These are phyloP conservation scores for Euphorbia peplus DNA, from an alignment of 345 rosid genomes.

Conservation along the genomic window DNA sequence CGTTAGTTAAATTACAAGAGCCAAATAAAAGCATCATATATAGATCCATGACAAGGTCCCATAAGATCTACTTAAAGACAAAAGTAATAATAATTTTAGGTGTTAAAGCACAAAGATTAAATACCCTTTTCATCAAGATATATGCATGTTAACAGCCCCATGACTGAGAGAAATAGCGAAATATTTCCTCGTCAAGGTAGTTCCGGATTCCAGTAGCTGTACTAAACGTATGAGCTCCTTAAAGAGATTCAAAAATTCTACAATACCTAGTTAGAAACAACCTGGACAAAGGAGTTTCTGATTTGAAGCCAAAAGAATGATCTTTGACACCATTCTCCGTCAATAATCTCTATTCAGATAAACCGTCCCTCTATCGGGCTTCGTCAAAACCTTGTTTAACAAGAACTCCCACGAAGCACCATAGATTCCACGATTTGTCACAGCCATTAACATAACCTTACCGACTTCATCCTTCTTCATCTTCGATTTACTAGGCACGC, in stretches of 20 bases:
- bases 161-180: too few relatives aligned
- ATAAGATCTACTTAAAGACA: too few relatives aligned
- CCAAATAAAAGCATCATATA: too few relatives aligned
- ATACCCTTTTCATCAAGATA: too few relatives aligned
- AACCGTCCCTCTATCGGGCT: constrained; percentile 36
- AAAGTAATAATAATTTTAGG: too few relatives aligned
- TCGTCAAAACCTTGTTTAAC: constrained; percentile 35
- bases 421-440: constrained; percentile 47
- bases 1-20: too few relatives aligned
- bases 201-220: too few relatives aligned
- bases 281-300: not conserved
- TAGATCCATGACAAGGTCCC: too few relatives aligned
- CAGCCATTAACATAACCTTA: constrained; percentile 46
- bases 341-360: constrained; percentile 39
- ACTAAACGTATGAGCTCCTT: not conserved
- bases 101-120: too few relatives aligned
- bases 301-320: not conserved
- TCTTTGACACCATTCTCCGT: constrained; percentile 22
- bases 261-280: not conserved
- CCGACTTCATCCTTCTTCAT: constrained; percentile 44
- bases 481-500: constrained; percentile 50
- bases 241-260: not conserved
- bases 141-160: too few relatives aligned
- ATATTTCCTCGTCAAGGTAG: too few relatives aligned
- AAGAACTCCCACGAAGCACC: constrained; percentile 57